Percentiles rank a stretch among this genome's conserved stretches.
These are phyloP conservation scores for Pisolithus tinctorius DNA, from an alignment of 768 basidiomycete species.

Conservation along the genomic window DNA sequence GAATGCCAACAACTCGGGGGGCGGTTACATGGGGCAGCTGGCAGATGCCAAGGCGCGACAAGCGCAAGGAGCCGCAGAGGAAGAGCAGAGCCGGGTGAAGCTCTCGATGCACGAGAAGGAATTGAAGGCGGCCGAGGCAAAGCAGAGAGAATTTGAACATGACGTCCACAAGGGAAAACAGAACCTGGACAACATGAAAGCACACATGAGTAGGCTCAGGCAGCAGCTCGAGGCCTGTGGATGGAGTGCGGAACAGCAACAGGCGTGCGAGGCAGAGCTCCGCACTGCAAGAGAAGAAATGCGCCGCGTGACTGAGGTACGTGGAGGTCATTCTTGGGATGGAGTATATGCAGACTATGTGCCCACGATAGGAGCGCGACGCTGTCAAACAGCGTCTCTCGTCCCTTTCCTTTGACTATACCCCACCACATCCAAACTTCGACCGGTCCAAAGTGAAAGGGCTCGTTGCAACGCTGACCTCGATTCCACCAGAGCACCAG, in stretches of 20 bases:
- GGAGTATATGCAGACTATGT: constrained; percentile 2
- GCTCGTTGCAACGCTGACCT: constrained; percentile 82
- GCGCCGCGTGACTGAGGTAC: constrained; percentile 56
- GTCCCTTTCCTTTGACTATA: constrained; percentile 78
- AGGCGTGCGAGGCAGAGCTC: constrained; percentile 43
- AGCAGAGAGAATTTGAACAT: constrained; percentile 77
- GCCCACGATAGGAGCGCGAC: constrained; percentile 55
- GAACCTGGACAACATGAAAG: constrained; percentile 53
- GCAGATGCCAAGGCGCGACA: constrained; percentile 73
- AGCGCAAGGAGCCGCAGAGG: constrained; percentile 75
- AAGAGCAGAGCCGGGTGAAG: constrained; percentile 73
- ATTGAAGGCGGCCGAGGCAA: constrained; percentile 63
- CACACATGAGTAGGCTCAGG: constrained; percentile 51
- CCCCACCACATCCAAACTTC: constrained; percentile 70
- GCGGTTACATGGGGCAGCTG: constrained; percentile 96
- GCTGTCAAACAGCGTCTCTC: constrained; percentile 57
- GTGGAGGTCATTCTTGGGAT: constrained; percentile 6
- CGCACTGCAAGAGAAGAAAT: constrained; percentile 49
- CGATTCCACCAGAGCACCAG: constrained; percentile 61
- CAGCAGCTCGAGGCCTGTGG: constrained; percentile 51
- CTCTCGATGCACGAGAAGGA: constrained; percentile 76
- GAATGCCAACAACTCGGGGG: constrained; percentile 59
- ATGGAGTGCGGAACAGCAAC: constrained; percentile 76
- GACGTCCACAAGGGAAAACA: constrained; percentile 75
- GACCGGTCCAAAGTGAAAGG: constrained; percentile 87